phyloP scores from a whole-genome alignment of 495 filamentous ascomycete species.

The Annulohypoxylon moriforme region DNA sequence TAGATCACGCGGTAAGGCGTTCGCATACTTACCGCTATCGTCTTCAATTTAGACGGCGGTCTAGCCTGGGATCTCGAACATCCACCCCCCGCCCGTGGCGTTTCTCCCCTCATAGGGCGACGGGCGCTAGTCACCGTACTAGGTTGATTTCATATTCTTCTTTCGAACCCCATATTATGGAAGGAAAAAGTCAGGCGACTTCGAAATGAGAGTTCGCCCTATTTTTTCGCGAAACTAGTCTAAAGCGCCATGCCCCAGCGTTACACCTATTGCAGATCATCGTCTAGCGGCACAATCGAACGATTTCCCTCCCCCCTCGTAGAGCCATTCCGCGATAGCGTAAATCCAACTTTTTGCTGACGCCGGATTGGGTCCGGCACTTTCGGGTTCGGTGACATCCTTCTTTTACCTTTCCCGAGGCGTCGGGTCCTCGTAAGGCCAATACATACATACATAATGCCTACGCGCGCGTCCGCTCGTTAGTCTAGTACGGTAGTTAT shows the following conservation, averaged over 20 bases:
- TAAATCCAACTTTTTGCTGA: not conserved
- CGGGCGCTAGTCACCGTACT: not conserved
- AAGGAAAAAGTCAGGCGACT: conserved; percentile 3
- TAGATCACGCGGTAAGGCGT: not conserved
- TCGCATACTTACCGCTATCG: conserved; percentile 8
- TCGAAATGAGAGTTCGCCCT: not conserved
- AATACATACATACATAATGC: not conserved
- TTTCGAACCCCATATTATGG: not conserved
- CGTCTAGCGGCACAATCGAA: conserved; percentile 15
- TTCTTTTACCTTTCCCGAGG: not conserved
- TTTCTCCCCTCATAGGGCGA: not conserved
- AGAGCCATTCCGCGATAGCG: not conserved
- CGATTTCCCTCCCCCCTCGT: not conserved
- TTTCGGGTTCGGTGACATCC: not conserved
- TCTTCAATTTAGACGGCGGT: not conserved
- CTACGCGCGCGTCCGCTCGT: not conserved
- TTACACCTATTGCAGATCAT: conserved; percentile 1
- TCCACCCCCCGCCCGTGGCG: not conserved
- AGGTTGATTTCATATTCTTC: not conserved
- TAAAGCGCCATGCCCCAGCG: conserved; percentile 1
- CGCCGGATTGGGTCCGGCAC: not conserved
- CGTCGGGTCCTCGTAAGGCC: not conserved
- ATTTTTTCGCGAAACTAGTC: not conserved
- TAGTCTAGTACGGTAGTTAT: not conserved
- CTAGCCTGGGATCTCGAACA: not conserved